Evolutionary conservation across 192 early-diverging fungal genomes (phyloP).

Genomic region (Podila horticola): DNA sequence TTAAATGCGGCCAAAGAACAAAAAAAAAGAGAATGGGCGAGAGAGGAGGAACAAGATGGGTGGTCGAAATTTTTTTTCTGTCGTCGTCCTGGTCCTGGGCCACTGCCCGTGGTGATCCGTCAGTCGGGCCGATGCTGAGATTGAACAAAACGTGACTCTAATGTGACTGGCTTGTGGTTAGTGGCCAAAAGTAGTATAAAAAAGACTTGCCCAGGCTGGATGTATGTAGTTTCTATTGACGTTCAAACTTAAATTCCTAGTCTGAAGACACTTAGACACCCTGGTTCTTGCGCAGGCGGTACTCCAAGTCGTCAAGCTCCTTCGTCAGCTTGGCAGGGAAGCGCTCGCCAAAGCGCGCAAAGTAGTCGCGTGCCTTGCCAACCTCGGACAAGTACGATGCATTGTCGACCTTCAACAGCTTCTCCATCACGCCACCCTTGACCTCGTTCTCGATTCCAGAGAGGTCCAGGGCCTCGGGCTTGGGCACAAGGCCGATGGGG

Average conservation of each 20-base stretch:
- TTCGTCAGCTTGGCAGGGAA: constrained; percentile 48
- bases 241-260: no score
- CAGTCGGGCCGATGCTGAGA: no score
- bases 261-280: constrained; percentile 10
- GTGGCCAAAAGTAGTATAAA: no score
- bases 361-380: constrained; percentile 45
- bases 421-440: constrained; percentile 34
- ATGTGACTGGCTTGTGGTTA: no score
- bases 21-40: background rate
- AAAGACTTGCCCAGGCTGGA: no score
- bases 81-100: no score
- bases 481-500: constrained; percentile 46
- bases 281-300: constrained; percentile 28
- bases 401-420: constrained; percentile 30
- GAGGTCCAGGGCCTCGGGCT: constrained; percentile 29
- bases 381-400: constrained; percentile 35
- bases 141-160: no score
- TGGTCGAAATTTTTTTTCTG: no score
- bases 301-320: constrained; percentile 43
- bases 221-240: no score
- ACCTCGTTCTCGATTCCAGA: constrained; percentile 45
- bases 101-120: no score
- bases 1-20: background rate
- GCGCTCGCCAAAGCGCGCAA: constrained; percentile 40
- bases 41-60: constrained; percentile 1